These are phyloP conservation scores for Carex pumila DNA, from an alignment of 176 grass and related monocot species.

Conservation along the genomic window DNA sequence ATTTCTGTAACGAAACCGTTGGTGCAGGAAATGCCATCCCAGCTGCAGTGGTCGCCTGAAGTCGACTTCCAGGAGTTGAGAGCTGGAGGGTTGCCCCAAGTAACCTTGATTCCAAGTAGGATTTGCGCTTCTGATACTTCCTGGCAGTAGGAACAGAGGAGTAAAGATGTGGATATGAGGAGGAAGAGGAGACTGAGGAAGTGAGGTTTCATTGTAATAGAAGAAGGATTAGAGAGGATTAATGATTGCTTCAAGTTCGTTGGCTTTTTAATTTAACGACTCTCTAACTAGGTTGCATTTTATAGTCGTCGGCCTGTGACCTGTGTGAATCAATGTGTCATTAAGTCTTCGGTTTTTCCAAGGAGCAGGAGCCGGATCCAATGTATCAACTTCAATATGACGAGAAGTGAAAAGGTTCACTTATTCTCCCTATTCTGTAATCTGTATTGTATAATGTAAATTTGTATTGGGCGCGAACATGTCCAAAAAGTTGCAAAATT, in stretches of 20 bases:
- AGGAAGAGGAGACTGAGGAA: not conserved
- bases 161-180: not conserved
- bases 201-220: not conserved
- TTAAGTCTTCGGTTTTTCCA: no score
- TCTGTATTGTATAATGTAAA: no score
- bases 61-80: constrained; percentile 45
- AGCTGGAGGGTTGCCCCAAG: constrained; percentile 22
- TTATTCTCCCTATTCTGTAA: no score
- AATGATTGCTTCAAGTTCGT: not conserved
- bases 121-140: constrained; percentile 9
- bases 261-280: not conserved
- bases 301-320: not conserved
- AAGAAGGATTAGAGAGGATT: not conserved
- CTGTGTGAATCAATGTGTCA: no score
- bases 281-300: not conserved
- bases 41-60: constrained; percentile 34
- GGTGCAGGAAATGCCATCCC: constrained; percentile 35
- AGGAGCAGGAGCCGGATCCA: no score
- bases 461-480: no score
- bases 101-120: constrained; percentile 26
- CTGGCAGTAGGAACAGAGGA: not conserved
- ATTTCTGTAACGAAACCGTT: constrained; percentile 19
- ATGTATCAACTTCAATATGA: no score
- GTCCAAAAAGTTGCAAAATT: no score
- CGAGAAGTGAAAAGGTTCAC: no score